Evolutionary conservation across 2,329 filamentous ascomycete genomes (phyloP), one percentile per base, ranked within the genome.

Genomic region (Diaporthe citriasiana): DNA sequence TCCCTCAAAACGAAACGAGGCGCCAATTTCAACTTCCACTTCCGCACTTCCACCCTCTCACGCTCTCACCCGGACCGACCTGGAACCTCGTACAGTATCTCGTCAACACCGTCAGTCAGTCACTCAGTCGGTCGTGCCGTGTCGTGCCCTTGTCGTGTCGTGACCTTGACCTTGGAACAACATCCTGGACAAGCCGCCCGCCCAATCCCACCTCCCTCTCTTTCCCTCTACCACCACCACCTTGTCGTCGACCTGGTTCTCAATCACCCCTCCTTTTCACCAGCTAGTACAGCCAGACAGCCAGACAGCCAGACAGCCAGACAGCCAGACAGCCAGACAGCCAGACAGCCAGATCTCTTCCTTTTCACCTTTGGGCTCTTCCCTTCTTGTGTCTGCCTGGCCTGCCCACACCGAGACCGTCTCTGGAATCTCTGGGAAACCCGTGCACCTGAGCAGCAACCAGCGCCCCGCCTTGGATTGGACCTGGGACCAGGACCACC

Each of bases 1-100:
- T 71, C 56, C 70, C 70, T 75, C 74, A 74, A 75, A 75, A 75
- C 72, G 59, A 74, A 75, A 75, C 74, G 71, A 71, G 68, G 72
- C 74, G 72, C 74, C 74, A 74, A 71, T 75, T 74, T 72, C 66
- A 57, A 73, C 45, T 72, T 68, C 27, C 59, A 60, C 47, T 59
- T 45, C 68, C 45, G 17, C 27, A 45, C 51, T 53, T 53, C 71
- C 45, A 59, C 50, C 70, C 56, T 71, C 53, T 71, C 38, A 60
- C 70, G 63, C 63, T 68, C 47, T 68, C 63, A 53, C 63, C 63
- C 45, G 63, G 63, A 53, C 63, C 45, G 63, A 68, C 63, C 47
- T 68, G 47, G 27, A 38, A 53, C 45, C 63, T 68, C 63, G 63
- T 68, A 15, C 63, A 53, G 15, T 68, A 68, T 68, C 63, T 68